phyloP scores from a whole-genome alignment of 139 green algal species.

The Micractinium sp. region DNA sequence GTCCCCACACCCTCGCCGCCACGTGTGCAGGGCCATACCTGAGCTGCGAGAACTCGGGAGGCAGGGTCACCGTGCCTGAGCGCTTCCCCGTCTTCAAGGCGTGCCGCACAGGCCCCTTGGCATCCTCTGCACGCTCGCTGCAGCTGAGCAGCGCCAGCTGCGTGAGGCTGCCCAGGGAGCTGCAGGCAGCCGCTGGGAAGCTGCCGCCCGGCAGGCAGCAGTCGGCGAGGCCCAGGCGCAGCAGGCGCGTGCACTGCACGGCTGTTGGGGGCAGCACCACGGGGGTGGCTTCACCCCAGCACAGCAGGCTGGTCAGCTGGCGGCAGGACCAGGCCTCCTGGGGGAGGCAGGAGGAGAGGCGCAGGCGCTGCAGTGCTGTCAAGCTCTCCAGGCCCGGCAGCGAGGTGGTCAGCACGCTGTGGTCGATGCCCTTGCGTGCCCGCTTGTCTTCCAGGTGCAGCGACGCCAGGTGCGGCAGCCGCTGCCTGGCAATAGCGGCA shows the following conservation, averaged over 20 bases:
- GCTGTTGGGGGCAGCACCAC: background rate
- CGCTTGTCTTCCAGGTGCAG: no score
- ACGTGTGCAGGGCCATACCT: no score
- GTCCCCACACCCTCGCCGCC: no score
- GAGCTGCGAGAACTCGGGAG: background rate
- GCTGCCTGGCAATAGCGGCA: background rate
- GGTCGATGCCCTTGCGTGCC: no score
- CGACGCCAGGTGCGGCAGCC: no score
- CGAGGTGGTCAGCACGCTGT: background rate
- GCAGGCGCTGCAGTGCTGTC: background rate
- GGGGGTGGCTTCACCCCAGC: no score
- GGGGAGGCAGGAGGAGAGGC: background rate
- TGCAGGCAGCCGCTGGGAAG: background rate
- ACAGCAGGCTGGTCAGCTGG: background rate
- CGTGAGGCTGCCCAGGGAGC: background rate
- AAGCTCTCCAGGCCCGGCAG: background rate
- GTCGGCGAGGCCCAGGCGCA: background rate
- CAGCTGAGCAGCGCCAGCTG: background rate
- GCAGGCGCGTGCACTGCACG: background rate
- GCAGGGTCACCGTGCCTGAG: background rate
- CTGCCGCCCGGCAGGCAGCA: background rate
- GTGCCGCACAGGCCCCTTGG: no score
- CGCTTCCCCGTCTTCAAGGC: no score
- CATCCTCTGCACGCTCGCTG: no score
- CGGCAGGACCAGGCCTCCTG: background rate